These are phyloP conservation scores for Umbilicus rupestris DNA, from an alignment of 164 flowering plant genomes.

Conservation along the genomic window DNA sequence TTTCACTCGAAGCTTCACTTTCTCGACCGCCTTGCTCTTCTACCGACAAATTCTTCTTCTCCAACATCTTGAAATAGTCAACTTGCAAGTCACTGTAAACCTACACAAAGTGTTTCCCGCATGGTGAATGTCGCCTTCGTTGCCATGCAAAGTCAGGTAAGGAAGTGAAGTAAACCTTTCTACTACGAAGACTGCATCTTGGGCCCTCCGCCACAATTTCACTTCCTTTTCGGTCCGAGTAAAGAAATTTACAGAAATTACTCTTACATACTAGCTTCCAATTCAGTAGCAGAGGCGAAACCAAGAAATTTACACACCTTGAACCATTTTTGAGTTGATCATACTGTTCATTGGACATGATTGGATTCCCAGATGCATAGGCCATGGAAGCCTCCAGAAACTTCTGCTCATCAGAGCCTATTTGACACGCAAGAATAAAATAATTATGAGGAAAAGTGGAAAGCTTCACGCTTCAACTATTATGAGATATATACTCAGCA, in stretches of 20 bases:
- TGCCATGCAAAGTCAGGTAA: neutral
- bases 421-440: neutral
- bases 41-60: too few species aligned
- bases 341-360: slow-evolving; percentile 60
- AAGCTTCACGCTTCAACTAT: too few species aligned
- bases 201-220: slow-evolving; percentile 91
- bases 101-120: slow-evolving; percentile 25
- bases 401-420: slow-evolving; percentile 90
- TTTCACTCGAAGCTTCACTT: too few species aligned
- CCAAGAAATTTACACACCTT: slow-evolving; percentile 39
- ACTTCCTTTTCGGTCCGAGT: slow-evolving; percentile 66
- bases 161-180: slow-evolving; percentile 40
- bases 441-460: neutral
- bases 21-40: too few species aligned
- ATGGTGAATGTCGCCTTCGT: neutral
- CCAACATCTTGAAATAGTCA: slow-evolving; percentile 92
- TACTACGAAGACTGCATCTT: slow-evolving; percentile 90
- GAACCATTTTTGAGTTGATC: slow-evolving; percentile 56
- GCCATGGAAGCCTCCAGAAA: slow-evolving; percentile 96
- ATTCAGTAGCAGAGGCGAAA: too few species aligned
- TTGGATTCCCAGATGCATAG: slow-evolving; percentile 79
- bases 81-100: slow-evolving; percentile 89
- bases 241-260: slow-evolving; percentile 2
- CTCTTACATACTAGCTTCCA: neutral
- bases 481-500: slow-evolving; percentile 58